Evolutionary conservation across 495 filamentous ascomycete genomes (phyloP), one percentile per base, ranked within the genome.

Genomic region (Acidomyces sp.): DNA sequence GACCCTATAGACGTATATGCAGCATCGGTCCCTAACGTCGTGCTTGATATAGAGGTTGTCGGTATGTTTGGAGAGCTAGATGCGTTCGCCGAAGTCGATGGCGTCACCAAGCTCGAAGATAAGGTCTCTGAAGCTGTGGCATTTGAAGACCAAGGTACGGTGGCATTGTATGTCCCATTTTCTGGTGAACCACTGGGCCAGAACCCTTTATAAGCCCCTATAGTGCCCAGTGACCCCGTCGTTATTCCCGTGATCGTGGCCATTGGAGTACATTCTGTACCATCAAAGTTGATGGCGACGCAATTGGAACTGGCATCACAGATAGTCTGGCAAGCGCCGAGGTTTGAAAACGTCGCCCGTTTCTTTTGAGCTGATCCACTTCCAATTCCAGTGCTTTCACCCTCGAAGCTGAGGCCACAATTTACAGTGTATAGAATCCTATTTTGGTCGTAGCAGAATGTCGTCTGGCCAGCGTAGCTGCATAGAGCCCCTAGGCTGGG

Each of bases 161-260:
- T 37, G n/a, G 9, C 26, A 13, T 29, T 29, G 26, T 29, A 29
- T 9, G 26, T 13, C 6, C 15, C 34, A 39, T 39, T 3, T 19
- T 31, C 18, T 6, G 31, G 31, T 9, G 31, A 12, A 9, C 31
- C 31, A 6, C 31, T 18, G 16, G 6, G 6, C 42, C 42, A 45
- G 42, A 37, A 39, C 7, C 42, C 42, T 17, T 45, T 45, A 22
- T 45, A 45, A 9, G 34, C 42, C 5, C 24, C 42, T 3, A 39
- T 27, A 7, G 9, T 32, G 28, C 34, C 33, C 3, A 19, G 9
- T 6, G 23, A 23, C 7, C 16, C 6, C 2, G 11, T 38, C 12
- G 9, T 45, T 7, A 39, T 23, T 25, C 42, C 42, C n/a, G 26
- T 30, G 25, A 39, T 45, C 16, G 42, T 21, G 16, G 33, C 23